These are phyloP conservation scores for Trematosphaeria pertusa DNA, from an alignment of 2,329 filamentous ascomycete species.

Conservation along the genomic window DNA sequence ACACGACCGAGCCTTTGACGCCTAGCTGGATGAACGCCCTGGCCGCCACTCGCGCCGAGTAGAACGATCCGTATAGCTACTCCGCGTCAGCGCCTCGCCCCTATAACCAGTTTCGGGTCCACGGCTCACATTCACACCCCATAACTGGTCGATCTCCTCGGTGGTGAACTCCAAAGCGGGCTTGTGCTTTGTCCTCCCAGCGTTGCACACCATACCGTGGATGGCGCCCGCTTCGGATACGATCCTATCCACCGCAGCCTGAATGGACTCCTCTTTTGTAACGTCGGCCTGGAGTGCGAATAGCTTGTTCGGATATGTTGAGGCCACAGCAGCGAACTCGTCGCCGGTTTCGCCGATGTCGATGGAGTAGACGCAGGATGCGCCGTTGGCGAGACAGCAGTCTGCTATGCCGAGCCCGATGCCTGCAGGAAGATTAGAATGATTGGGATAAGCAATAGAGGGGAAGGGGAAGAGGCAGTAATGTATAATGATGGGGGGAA, in stretches of 20 bases:
- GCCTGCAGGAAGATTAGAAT: constrained; percentile 21
- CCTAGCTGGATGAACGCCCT: constrained; percentile 55
- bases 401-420: constrained; percentile 57
- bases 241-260: constrained; percentile 54
- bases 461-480: not conserved
- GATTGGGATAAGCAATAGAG: not conserved
- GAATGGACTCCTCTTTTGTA: constrained; percentile 55
- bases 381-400: constrained; percentile 56
- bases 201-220: constrained; percentile 60
- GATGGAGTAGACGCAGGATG: constrained; percentile 54
- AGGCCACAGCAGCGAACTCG: constrained; percentile 49
- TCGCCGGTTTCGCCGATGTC: constrained; percentile 54
- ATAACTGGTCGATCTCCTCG: constrained; percentile 55
- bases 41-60: constrained; percentile 52
- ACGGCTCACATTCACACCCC: constrained; percentile 48
- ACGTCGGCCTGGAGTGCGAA: constrained; percentile 56
- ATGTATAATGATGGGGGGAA: not conserved
- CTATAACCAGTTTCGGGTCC: not conserved
- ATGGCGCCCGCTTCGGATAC: constrained; percentile 52
- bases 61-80: constrained; percentile 54
- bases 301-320: constrained; percentile 51
- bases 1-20: constrained; percentile 55
- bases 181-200: constrained; percentile 61
- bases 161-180: constrained; percentile 58
- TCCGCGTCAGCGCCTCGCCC: not conserved